Evolutionary conservation across 805 yeast genomes (phyloP).

Genomic region (Wickerhamiella brachini): DNA sequence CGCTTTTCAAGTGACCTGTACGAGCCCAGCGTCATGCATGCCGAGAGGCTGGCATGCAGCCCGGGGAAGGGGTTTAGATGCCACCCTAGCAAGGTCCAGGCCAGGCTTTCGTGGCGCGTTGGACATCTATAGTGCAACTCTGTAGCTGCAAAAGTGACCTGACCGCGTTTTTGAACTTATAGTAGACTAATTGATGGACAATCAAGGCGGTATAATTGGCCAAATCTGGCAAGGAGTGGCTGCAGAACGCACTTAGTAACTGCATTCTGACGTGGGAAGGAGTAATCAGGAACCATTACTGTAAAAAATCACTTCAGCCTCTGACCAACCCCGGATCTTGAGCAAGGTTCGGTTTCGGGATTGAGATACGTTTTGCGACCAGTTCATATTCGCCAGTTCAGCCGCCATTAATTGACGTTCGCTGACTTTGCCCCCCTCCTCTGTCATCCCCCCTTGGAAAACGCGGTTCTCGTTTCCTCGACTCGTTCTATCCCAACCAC

Average conservation of each 20-base stretch:
- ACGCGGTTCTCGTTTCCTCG: background rate
- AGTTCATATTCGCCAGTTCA: no score
- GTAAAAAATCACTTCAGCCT: background rate
- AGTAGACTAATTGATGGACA: background rate
- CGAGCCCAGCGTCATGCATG: background rate
- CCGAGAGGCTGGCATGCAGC: background rate
- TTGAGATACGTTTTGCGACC: background rate
- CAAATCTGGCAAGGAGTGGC: background rate
- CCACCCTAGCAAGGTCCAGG: background rate
- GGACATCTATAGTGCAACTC: no score
- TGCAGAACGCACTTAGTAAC: background rate
- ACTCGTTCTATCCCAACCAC: no score
- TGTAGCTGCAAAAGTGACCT: no score
- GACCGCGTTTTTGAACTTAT: background rate
- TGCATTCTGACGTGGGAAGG: background rate
- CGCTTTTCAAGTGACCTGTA: background rate
- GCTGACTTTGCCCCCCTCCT: background rate
- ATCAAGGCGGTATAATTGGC: background rate
- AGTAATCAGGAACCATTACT: background rate
- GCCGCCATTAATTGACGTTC: background rate
- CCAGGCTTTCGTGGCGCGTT: no score
- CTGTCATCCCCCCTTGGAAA: background rate
- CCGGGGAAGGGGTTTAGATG: background rate
- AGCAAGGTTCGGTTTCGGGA: background rate
- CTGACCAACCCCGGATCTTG: background rate